A percentile compares a stretch with the other conserved stretches of the same genome.
phyloP scores from a whole-genome alignment of 345 rosid genomes.

The Syzygium aromaticum region DNA sequence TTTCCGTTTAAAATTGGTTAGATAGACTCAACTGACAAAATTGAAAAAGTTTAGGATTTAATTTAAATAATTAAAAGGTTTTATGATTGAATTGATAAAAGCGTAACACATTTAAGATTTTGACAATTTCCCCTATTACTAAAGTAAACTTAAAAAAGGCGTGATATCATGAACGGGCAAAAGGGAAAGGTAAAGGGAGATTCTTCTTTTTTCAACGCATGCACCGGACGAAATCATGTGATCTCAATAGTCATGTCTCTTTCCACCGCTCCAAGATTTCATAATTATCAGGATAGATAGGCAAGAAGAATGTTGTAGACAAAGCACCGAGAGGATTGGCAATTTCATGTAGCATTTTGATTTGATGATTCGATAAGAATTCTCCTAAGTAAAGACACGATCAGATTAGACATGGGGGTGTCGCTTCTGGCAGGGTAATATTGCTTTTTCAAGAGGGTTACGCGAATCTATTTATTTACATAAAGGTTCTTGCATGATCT shows the following conservation, averaged over 20 bases:
- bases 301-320: neutral
- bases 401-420: neutral
- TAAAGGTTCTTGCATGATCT: neutral
- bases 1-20: no score
- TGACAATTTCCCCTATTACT: no score
- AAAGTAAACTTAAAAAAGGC: neutral
- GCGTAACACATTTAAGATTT: no score
- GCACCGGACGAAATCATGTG: neutral
- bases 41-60: no score
- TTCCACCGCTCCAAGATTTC: neutral
- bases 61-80: no score
- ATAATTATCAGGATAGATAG: neutral
- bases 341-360: neutral
- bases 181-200: neutral
- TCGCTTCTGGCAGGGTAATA: neutral
- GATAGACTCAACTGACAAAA: no score
- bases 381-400: neutral
- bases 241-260: neutral
- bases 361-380: neutral
- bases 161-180: neutral
- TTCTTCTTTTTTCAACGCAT: neutral
- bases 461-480: neutral
- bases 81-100: no score
- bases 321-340: neutral
- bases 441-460: neutral